These are phyloP conservation scores for Acanthamoeba lenticulata DNA, from an alignment of 208 protist species.

Conservation along the genomic window DNA sequence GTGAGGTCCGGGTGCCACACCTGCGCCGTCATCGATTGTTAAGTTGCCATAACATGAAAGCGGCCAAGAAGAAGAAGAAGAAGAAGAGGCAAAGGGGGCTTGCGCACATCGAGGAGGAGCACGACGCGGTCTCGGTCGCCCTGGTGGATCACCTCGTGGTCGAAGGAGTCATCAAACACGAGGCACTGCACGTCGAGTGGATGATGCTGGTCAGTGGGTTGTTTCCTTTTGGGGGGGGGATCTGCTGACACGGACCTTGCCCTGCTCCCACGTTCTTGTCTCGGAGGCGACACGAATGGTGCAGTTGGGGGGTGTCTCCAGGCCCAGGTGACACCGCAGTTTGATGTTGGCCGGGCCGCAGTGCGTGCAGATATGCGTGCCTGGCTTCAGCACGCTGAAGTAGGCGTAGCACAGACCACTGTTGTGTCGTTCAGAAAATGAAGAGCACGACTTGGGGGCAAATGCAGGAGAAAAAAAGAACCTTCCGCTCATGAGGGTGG, in stretches of 20 bases:
- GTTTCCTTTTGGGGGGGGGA: not conserved
- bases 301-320: conserved; percentile 23
- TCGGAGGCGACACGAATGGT: not conserved
- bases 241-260: not conserved
- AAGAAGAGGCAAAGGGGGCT: not conserved
- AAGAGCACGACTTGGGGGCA: not conserved
- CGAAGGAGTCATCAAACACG: conserved; percentile 62
- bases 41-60: not conserved
- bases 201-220: not conserved
- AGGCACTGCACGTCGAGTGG: not conserved
- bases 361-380: conserved; percentile 55
- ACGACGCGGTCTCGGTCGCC: conserved; percentile 48
- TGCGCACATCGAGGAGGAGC: conserved; percentile 47
- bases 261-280: conserved; percentile 44
- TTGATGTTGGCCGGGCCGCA: conserved; percentile 68
- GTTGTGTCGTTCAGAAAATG: not conserved
- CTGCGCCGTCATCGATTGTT: not conserved
- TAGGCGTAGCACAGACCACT: conserved; percentile 59
- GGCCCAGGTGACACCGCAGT: conserved; percentile 56
- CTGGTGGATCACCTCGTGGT: conserved; percentile 31
- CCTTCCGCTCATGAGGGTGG: conserved; percentile 18
- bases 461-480: not conserved
- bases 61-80: not conserved
- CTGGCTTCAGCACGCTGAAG: conserved; percentile 58
- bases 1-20: conserved; percentile 67